These are phyloP conservation scores for Tetradesmus lagerheimii DNA, from an alignment of 139 green algal species.

Conservation along the genomic window DNA sequence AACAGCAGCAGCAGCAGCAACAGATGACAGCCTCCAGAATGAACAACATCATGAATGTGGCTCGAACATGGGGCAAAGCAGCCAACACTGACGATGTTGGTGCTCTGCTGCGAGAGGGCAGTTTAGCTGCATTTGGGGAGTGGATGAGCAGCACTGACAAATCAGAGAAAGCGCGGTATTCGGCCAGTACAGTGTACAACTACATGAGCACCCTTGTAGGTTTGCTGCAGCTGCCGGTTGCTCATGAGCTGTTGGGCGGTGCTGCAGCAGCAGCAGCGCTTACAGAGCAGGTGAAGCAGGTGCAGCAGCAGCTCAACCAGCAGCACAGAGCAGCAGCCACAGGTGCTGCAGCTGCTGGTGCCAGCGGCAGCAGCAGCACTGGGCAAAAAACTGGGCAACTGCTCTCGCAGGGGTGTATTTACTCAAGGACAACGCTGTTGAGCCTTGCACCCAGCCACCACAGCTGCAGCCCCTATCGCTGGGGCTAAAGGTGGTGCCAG, in stretches of 20 bases:
- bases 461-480: background rate
- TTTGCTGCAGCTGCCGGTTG: background rate
- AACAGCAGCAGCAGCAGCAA: background rate
- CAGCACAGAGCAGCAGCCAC: background rate
- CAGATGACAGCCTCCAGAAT: background rate
- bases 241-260: background rate
- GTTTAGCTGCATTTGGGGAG: background rate
- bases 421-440: too few species aligned
- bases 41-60: background rate
- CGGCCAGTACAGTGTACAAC: background rate
- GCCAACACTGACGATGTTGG: background rate
- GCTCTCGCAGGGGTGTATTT: too few species aligned
- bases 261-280: conserved; percentile 1
- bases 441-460: background rate
- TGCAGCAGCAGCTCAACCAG: background rate
- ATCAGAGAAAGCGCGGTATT: background rate
- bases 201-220: background rate
- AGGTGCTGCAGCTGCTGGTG: conserved; percentile 48
- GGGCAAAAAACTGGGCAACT: too few species aligned
- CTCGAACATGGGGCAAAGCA: background rate
- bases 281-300: background rate
- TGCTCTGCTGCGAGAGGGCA: background rate
- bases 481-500: too few species aligned
- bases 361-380: background rate
- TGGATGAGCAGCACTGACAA: background rate